Evolutionary conservation across 73 alveolate genomes (phyloP).

Genomic region (Paramecium primaurelia): DNA sequence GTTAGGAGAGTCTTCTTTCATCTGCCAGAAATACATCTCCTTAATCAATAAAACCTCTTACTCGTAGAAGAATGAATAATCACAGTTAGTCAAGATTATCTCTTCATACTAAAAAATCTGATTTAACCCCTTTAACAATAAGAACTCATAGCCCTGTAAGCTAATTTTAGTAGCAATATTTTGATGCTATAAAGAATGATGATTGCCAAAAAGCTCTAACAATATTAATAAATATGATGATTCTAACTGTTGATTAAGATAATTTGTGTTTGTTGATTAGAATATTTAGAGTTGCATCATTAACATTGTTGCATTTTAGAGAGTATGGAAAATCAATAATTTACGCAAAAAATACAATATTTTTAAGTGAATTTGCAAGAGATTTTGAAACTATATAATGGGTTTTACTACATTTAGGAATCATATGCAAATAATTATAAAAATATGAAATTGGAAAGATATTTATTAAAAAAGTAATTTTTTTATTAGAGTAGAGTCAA

Average conservation of each 20-base stretch:
- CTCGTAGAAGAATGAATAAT: neutral
- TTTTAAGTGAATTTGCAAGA: neutral
- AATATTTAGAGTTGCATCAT: neutral
- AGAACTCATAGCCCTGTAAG: neutral
- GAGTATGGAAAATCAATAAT: neutral
- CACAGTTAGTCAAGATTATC: neutral
- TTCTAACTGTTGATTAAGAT: neutral
- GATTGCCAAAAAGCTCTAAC: neutral
- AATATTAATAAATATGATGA: neutral
- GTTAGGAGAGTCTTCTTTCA: neutral
- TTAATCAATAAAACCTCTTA: neutral
- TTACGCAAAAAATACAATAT: neutral
- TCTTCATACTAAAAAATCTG: neutral
- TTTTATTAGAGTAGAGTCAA: neutral
- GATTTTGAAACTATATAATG: neutral
- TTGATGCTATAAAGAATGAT: slow-evolving; percentile 11
- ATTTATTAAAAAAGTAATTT: neutral
- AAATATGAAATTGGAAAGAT: neutral
- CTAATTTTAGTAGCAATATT: neutral
- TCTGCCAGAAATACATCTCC: neutral
- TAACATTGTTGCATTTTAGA: neutral
- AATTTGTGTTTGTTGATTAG: neutral
- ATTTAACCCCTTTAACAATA: neutral
- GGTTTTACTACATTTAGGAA: neutral
- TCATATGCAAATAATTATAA: neutral